phyloP scores from a whole-genome alignment of 2,329 filamentous ascomycete species.

The Microdochium nivale region DNA sequence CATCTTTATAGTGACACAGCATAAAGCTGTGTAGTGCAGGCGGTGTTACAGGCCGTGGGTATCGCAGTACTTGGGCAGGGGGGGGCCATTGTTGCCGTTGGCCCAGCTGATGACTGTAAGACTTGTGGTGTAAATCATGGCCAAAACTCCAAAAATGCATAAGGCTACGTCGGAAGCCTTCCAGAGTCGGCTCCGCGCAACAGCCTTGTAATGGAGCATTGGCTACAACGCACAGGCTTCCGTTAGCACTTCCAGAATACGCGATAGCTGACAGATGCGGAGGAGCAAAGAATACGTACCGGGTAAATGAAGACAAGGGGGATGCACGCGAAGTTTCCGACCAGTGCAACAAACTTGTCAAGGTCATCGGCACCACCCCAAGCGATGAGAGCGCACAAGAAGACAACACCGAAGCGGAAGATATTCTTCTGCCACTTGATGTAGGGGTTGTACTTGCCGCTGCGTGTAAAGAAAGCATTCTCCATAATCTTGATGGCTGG shows the following conservation, averaged over 20 bases:
- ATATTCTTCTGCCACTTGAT: slow-evolving; percentile 99
- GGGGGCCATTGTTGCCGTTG: slow-evolving; percentile 35
- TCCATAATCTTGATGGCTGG: slow-evolving; percentile 95
- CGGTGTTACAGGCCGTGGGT: slow-evolving; percentile 17
- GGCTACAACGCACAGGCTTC: slow-evolving; percentile 51
- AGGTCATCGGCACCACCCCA: slow-evolving; percentile 89
- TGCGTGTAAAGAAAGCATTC: slow-evolving; percentile 86
- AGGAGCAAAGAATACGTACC: slow-evolving; percentile 50
- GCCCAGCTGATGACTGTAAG: slow-evolving; percentile 87
- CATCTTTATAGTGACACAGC: not conserved
- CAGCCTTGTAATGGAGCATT: slow-evolving; percentile 76
- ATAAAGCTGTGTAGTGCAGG: slow-evolving; percentile 1
- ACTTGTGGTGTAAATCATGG: slow-evolving; percentile 86
- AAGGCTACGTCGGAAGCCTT: slow-evolving; percentile 66
- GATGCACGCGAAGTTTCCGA: slow-evolving; percentile 96
- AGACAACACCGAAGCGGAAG: slow-evolving; percentile 89
- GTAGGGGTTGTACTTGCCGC: slow-evolving; percentile 94
- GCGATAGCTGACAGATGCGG: not conserved
- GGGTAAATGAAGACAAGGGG: slow-evolving; percentile 97
- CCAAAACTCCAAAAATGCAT: slow-evolving; percentile 72
- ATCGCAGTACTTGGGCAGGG: slow-evolving; percentile 47
- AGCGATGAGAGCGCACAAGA: slow-evolving; percentile 76
- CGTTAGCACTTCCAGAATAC: slow-evolving; percentile 19
- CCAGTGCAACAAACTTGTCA: slow-evolving; percentile 94
- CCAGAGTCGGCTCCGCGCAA: slow-evolving; percentile 61